Evolutionary conservation across 139 green algal species (phyloP).

Genomic region (Chlamydomonas sp.): DNA sequence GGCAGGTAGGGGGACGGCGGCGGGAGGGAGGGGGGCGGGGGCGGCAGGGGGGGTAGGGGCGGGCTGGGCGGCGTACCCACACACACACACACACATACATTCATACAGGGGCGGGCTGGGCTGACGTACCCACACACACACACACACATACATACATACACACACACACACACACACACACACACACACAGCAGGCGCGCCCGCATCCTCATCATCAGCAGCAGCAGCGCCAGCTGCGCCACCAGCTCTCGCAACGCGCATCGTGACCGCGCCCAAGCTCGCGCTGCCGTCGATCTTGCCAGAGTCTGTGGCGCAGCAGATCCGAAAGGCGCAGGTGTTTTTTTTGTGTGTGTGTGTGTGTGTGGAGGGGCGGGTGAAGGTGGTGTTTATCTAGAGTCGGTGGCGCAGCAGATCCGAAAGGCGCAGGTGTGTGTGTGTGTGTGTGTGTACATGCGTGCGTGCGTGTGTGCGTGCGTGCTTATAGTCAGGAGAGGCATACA

Average conservation of each 20-base stretch:
- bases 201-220: background rate
- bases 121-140: background rate
- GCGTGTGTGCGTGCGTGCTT: too few species aligned
- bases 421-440: too few species aligned
- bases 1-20: too few species aligned
- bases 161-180: constrained; percentile 6
- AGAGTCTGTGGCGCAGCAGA: constrained; percentile 67
- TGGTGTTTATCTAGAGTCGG: constrained; percentile 51
- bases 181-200: background rate
- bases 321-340: constrained; percentile 58
- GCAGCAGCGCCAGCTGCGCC: background rate
- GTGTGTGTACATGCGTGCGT: too few species aligned
- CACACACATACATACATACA: background rate
- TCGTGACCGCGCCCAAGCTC: constrained; percentile 28
- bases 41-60: too few species aligned
- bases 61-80: too few species aligned
- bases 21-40: too few species aligned
- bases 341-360: too few species aligned
- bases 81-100: constrained; percentile 1
- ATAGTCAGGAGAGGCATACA: background rate
- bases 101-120: background rate
- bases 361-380: background rate
- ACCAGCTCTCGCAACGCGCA: constrained; percentile 16
- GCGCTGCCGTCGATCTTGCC: constrained; percentile 45
- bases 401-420: constrained; percentile 67